A percentile compares a stretch with the other conserved stretches of the same genome.
Conservation (phyloP, 441 rosid species). For the Populus hybrid region DNA sequence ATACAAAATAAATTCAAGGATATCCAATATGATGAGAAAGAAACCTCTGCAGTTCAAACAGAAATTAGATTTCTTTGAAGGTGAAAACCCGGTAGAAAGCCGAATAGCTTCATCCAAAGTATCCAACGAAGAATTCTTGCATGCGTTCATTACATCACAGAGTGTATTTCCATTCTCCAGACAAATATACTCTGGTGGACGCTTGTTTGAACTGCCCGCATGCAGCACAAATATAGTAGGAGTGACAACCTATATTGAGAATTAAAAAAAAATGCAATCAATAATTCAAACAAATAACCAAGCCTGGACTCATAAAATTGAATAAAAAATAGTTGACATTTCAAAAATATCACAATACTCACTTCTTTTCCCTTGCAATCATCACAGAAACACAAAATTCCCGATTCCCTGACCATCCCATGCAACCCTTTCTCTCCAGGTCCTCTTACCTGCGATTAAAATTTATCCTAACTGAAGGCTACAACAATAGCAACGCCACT, state of each 20-base stretch:
- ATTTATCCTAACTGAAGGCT: conserved; percentile 7
- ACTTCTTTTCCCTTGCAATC: conserved; percentile 61
- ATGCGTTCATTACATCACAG: conserved; percentile 76
- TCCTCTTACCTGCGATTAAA: conserved; percentile 38
- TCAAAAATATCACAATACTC: conserved; percentile 22
- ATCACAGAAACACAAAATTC: conserved; percentile 68
- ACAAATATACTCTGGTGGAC: conserved; percentile 69
- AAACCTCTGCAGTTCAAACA: conserved; percentile 90
- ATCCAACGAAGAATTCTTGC: conserved; percentile 57
- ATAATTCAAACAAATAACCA: not conserved
- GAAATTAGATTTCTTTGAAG: conserved; percentile 44
- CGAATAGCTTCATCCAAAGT: conserved; percentile 53
- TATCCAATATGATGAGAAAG: conserved; percentile 17
- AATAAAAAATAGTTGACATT: not conserved
- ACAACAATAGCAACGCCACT: not conserved
- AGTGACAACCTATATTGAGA: conserved; percentile 48
- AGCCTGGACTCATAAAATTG: not conserved
- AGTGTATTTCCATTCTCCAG: conserved; percentile 75
- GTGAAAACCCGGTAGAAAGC: conserved; percentile 45
- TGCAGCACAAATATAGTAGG: conserved; percentile 66
- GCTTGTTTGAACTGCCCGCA: conserved; percentile 80
- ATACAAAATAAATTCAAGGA: not conserved
- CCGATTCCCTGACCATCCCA: conserved; percentile 64
- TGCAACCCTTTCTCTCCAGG: conserved; percentile 44
- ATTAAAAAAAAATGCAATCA: conserved; percentile 8